phyloP scores from a whole-genome alignment of 2,329 filamentous ascomycete genomes.

The Stachybotrys chartarum region DNA sequence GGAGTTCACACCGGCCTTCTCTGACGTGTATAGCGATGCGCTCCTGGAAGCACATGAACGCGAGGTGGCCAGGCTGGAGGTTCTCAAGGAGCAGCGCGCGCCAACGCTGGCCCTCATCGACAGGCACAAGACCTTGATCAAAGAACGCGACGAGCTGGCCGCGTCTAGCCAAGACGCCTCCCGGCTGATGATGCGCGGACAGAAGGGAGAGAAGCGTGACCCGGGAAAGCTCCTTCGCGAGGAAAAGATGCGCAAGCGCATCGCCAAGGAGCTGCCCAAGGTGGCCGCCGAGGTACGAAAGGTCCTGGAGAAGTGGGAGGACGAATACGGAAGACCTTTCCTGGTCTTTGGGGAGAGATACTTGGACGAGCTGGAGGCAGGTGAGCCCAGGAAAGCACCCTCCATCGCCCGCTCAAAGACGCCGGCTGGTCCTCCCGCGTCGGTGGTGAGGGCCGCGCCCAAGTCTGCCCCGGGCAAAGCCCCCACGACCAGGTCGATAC shows the following conservation, averaged over 20 bases:
- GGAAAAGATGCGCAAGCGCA: slow-evolving; percentile 97
- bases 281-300: slow-evolving; percentile 77
- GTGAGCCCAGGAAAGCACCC: slow-evolving; percentile 49
- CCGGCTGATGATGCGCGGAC: slow-evolving; percentile 80
- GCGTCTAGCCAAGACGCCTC: slow-evolving; percentile 92
- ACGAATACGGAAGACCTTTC: slow-evolving; percentile 90
- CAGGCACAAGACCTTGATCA: slow-evolving; percentile 71
- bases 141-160: slow-evolving; percentile 81
- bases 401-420: slow-evolving; percentile 60
- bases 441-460: slow-evolving; percentile 27
- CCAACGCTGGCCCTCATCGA: slow-evolving; percentile 80
- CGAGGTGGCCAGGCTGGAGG: slow-evolving; percentile 76
- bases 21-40: slow-evolving; percentile 94
- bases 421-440: slow-evolving; percentile 54
- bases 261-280: slow-evolving; percentile 92
- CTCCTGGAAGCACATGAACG: slow-evolving; percentile 90
- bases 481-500: slow-evolving; percentile 21
- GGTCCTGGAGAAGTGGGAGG: slow-evolving; percentile 80
- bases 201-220: slow-evolving; percentile 90
- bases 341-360: slow-evolving; percentile 89
- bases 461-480: slow-evolving; percentile 22
- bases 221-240: slow-evolving; percentile 89
- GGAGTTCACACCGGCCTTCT: slow-evolving; percentile 94
- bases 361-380: slow-evolving; percentile 70
- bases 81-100: slow-evolving; percentile 77